Percentiles rank a stretch among this genome's conserved stretches.
Evolutionary conservation across 495 filamentous ascomycete genomes (phyloP).

Genomic region (Penicillium paxilli): DNA sequence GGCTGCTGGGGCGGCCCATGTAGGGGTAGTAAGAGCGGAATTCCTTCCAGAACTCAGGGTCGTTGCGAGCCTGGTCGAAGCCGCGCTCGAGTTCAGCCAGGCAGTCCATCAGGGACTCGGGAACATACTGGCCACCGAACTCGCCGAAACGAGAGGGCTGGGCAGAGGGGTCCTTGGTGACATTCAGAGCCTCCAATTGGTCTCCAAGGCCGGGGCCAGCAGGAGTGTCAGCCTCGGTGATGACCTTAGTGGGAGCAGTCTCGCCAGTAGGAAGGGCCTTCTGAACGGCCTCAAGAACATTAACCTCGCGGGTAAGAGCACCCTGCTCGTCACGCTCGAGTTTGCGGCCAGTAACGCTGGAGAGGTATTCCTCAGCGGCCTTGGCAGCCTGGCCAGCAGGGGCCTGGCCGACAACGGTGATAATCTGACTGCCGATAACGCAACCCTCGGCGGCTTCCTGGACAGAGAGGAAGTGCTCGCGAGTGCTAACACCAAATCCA

Average conservation of each 20-base stretch:
- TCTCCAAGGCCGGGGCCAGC: constrained; percentile 63
- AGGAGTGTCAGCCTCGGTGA: constrained; percentile 59
- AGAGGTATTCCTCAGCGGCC: constrained; percentile 82
- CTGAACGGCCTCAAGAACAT: constrained; percentile 60
- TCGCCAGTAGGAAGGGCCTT: constrained; percentile 38
- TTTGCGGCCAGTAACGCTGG: constrained; percentile 70
- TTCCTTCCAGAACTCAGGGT: constrained; percentile 95
- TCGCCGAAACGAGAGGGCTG: constrained; percentile 88
- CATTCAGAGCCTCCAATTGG: constrained; percentile 73
- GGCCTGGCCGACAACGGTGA: constrained; percentile 74
- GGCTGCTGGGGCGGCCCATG: constrained; percentile 91
- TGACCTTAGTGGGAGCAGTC: constrained; percentile 51
- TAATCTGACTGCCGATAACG: constrained; percentile 94
- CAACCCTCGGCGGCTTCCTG: constrained; percentile 86
- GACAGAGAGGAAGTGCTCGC: constrained; percentile 88
- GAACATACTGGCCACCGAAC: constrained; percentile 98
- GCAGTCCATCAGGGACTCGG: constrained; percentile 97
- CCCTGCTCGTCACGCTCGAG: constrained; percentile 40
- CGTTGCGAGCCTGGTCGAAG: constrained; percentile 83
- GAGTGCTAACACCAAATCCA: constrained; percentile 94
- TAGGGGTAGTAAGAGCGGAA: constrained; percentile 96
- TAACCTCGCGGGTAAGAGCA: constrained; percentile 36
- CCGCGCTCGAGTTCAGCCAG: constrained; percentile 85
- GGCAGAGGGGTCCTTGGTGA: constrained; percentile 48
- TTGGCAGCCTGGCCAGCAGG: constrained; percentile 67